Conservation (phyloP, 2,329 filamentous ascomycete genomes). For the Trichoderma koningiopsis region DNA sequence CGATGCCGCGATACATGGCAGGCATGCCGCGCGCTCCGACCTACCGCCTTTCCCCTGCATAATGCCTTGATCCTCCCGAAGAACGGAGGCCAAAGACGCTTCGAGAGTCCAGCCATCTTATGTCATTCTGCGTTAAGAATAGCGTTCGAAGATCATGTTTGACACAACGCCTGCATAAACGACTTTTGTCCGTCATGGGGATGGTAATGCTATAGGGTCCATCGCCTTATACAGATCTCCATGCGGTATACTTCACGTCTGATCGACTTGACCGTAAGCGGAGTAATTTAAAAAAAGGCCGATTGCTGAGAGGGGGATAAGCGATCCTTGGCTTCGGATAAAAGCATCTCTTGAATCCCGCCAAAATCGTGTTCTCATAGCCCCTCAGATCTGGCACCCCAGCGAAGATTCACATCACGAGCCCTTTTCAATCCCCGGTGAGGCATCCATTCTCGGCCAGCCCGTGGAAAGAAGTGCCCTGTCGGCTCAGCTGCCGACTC, state of each 20-base stretch:
- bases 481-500: constrained; percentile 17
- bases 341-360: background rate
- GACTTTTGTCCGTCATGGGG: background rate
- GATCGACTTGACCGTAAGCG: constrained; percentile 1
- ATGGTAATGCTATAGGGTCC: background rate
- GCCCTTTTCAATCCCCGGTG: background rate
- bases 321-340: background rate
- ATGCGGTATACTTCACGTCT: background rate
- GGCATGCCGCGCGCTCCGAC: background rate
- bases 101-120: background rate
- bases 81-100: constrained; percentile 18
- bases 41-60: background rate
- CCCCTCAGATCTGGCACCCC: constrained; percentile 4
- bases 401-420: constrained; percentile 12
- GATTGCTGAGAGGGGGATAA: constrained; percentile 4
- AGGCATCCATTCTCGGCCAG: background rate
- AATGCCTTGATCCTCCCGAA: constrained; percentile 10
- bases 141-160: background rate
- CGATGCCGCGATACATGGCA: background rate
- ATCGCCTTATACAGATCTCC: background rate
- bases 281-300: background rate
- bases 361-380: constrained; percentile 12
- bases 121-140: background rate
- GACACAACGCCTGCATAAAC: constrained; percentile 9
- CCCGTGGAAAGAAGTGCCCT: background rate